Evolutionary conservation across 2,329 filamentous ascomycete species (phyloP).

Genomic region (Aspergillus sergii): DNA sequence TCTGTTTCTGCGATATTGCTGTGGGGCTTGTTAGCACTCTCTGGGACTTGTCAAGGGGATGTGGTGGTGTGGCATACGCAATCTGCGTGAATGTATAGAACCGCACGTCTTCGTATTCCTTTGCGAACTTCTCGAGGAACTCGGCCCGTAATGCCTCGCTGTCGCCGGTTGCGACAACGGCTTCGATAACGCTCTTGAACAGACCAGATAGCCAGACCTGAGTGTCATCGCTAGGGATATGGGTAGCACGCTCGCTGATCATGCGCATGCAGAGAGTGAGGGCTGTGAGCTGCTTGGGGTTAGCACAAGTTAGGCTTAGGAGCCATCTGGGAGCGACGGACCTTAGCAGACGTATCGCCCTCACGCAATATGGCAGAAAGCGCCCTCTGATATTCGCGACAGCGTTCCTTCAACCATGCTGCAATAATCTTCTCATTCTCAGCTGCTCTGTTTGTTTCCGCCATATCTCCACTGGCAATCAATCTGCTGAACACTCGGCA

Average conservation of each 20-base stretch:
- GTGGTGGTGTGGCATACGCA: constrained; percentile 56
- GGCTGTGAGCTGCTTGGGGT: constrained; percentile 59
- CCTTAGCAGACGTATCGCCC: constrained; percentile 60
- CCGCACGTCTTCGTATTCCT: constrained; percentile 79
- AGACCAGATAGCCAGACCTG: constrained; percentile 70
- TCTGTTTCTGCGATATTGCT: constrained; percentile 39
- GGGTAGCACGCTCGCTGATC: constrained; percentile 75
- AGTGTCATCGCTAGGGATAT: constrained; percentile 62
- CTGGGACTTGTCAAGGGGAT: background rate
- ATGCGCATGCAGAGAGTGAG: constrained; percentile 81
- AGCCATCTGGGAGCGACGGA: constrained; percentile 21
- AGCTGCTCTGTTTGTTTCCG: constrained; percentile 64
- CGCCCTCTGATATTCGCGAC: constrained; percentile 68
- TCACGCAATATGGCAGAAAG: constrained; percentile 64
- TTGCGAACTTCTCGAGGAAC: constrained; percentile 76
- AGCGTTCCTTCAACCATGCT: constrained; percentile 75
- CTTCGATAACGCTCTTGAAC: constrained; percentile 65
- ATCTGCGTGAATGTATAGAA: constrained; percentile 79
- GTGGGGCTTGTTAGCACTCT: background rate
- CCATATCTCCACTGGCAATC: constrained; percentile 71
- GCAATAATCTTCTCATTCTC: constrained; percentile 76
- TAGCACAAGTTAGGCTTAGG: constrained; percentile 10
- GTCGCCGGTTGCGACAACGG: constrained; percentile 61
- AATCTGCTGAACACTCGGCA: constrained; percentile 85
- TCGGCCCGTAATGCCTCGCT: constrained; percentile 66